Percentiles rank a stretch among this genome's conserved stretches.
phyloP scores from a whole-genome alignment of 495 filamentous ascomycete species.

The Lepraria neglecta region DNA sequence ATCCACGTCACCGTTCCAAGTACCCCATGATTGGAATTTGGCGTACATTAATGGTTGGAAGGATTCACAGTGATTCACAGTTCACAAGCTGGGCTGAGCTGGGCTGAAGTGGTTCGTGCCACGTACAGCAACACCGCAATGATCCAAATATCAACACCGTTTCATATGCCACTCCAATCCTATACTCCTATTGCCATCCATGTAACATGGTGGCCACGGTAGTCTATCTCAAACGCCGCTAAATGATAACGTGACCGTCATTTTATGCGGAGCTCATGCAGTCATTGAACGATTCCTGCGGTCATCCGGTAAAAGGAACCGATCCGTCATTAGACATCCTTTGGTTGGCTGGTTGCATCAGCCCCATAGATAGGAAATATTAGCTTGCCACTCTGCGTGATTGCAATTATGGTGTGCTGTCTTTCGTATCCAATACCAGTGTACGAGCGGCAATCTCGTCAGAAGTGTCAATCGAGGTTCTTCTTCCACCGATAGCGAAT shows the following conservation, averaged over 20 bases:
- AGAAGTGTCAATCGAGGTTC: neutral
- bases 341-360: neutral
- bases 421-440: neutral
- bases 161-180: neutral
- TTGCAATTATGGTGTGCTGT: neutral
- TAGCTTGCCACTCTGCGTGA: neutral
- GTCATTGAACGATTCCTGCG: neutral
- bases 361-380: neutral
- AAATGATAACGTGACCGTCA: slow-evolving; percentile 3
- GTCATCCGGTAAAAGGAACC: neutral
- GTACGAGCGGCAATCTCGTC: neutral
- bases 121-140: neutral
- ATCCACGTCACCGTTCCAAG: too few relatives aligned
- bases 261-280: slow-evolving; percentile 3
- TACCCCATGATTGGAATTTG: too few relatives aligned
- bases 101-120: neutral
- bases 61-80: too few relatives aligned
- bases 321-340: too few relatives aligned
- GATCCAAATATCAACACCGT: neutral
- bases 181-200: neutral
- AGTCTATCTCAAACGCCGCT: neutral
- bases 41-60: too few relatives aligned
- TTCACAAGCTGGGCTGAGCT: too few relatives aligned
- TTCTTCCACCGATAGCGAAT: neutral
- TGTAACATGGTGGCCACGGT: neutral